These are phyloP conservation scores for Globisporangium rhizosaccharum DNA, from an alignment of 352 stramenopile species.

Conservation along the genomic window DNA sequence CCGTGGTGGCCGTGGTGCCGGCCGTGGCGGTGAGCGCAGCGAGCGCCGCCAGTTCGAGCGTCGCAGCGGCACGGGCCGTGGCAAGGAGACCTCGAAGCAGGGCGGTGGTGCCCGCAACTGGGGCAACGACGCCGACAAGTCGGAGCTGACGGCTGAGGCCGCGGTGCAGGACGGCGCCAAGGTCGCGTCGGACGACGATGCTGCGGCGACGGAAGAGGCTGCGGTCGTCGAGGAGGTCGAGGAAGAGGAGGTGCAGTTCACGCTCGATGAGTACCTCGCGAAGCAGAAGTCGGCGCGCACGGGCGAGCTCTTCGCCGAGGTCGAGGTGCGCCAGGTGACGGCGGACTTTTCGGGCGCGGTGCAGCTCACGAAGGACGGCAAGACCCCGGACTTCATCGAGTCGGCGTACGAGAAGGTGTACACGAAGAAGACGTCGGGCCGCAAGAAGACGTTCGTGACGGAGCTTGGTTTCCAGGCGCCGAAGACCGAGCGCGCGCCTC, in stretches of 20 bases:
- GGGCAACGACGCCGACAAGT: slow-evolving; percentile 93
- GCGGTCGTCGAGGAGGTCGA: slow-evolving; percentile 44
- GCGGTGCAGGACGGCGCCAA: slow-evolving; percentile 51
- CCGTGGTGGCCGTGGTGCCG: slow-evolving; percentile 36
- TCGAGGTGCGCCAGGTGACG: slow-evolving; percentile 80
- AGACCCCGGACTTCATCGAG: slow-evolving; percentile 85
- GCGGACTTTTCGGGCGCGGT: slow-evolving; percentile 85
- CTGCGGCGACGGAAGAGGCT: slow-evolving; percentile 34
- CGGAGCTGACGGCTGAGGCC: slow-evolving; percentile 70
- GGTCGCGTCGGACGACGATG: slow-evolving; percentile 48
- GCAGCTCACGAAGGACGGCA: slow-evolving; percentile 82
- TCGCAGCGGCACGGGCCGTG: slow-evolving; percentile 92
- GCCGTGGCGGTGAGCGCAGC: slow-evolving; percentile 43
- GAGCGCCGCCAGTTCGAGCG: slow-evolving; percentile 90
- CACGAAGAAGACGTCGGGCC: slow-evolving; percentile 92
- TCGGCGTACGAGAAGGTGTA: slow-evolving; percentile 92
- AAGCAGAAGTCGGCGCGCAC: slow-evolving; percentile 76
- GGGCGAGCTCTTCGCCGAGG: slow-evolving; percentile 75
- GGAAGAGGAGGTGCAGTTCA: slow-evolving; percentile 82
- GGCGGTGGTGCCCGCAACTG: slow-evolving; percentile 95
- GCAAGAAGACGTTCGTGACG: slow-evolving; percentile 91
- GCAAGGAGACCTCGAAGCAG: slow-evolving; percentile 94
- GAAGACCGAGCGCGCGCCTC: slow-evolving; percentile 47
- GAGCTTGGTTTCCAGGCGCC: slow-evolving; percentile 80
- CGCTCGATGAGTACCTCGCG: slow-evolving; percentile 74